Base-by-base conservation (phyloP, 331 rosid genomes). In the Spiraea crenata region DNA sequence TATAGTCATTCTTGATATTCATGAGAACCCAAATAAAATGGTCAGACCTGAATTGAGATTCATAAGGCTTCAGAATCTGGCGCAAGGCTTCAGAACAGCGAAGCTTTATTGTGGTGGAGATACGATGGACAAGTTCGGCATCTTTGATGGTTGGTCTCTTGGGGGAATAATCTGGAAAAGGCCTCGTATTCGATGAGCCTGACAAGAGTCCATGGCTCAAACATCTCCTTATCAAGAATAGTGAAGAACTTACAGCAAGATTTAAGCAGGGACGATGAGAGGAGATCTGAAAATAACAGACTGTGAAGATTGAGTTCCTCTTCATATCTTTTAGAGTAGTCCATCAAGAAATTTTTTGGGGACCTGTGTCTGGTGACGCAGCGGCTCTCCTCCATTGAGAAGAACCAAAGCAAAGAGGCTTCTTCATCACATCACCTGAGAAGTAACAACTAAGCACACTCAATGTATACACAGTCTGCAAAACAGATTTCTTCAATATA, bases 121-220 rank as follows among this genome's bases (percentile, higher is more conserved):
- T 77, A 56, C 73, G 85, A 79, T 84, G 82, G 65, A 91, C 83
- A 56, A 93, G 75, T 67, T 93, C 87, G 9, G 88, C 49, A 74
- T 93, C 97, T 45, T 72, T 80, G 61, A 89, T 80, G 69, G 87
- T 65, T 35, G 91, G 88, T 55, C 80, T 93, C 57, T 84, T 88
- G 0, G 91, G 96, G 25, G 98, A 89, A 82, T 88, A 90, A 69
- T 90, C 95, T 57, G 98, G 98, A 71, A 93, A 93, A 31, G 96
- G 92, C 74, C 98, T 86, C 56, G 77, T 62, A 75, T 65, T 69
- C 59, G 80, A 72, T 73, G 85, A 73, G 74, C 64, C 70, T 4
- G 73, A 78, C 34, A 80, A 71, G 57, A 66, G 41, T 47, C 51
- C 72, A 45, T 65, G 70, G 72, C 63, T 84, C 49, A 66, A 59